Percentiles rank a stretch among this genome's conserved stretches.
Evolutionary conservation across 1,284 basidiomycete species (phyloP).

Genomic region (Macrocystidia cucumis): DNA sequence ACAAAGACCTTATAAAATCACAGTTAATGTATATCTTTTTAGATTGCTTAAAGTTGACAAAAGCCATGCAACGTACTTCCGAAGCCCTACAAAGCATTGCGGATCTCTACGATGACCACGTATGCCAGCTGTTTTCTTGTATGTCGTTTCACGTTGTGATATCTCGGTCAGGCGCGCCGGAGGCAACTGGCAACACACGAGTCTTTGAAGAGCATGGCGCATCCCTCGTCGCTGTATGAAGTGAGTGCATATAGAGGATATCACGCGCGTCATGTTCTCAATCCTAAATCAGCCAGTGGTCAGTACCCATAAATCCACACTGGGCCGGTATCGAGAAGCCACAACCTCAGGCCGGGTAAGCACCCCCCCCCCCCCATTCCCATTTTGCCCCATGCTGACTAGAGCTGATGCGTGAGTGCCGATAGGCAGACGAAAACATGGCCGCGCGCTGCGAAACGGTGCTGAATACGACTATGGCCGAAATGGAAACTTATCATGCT

Average conservation of each 20-base stretch:
- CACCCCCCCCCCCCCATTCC: no score
- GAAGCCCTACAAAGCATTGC: conserved; percentile 71
- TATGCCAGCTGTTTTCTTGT: conserved; percentile 18
- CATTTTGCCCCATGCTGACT: no score
- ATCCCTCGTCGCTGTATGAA: conserved; percentile 64
- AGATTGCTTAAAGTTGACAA: conserved; percentile 74
- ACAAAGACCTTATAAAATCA: background rate
- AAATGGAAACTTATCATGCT: conserved; percentile 74
- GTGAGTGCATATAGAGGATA: no score
- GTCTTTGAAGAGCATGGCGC: conserved; percentile 64
- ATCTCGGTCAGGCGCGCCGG: conserved; percentile 48
- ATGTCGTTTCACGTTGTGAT: conserved; percentile 1
- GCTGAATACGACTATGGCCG: conserved; percentile 81
- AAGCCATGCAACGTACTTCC: conserved; percentile 70
- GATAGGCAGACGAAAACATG: conserved; percentile 57
- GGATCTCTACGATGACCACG: conserved; percentile 74
- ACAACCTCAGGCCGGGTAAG: conserved; percentile 31
- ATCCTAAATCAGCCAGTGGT: conserved; percentile 45
- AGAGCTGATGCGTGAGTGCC: no score
- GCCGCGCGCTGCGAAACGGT: conserved; percentile 80
- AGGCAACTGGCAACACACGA: conserved; percentile 72
- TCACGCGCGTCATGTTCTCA: conserved; percentile 1
- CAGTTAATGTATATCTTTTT: background rate
- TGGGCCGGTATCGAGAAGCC: conserved; percentile 54
- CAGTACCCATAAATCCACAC: conserved; percentile 62